Base-by-base conservation (phyloP, 352 stramenopile genomes). In the Pythium angustatum region DNA sequence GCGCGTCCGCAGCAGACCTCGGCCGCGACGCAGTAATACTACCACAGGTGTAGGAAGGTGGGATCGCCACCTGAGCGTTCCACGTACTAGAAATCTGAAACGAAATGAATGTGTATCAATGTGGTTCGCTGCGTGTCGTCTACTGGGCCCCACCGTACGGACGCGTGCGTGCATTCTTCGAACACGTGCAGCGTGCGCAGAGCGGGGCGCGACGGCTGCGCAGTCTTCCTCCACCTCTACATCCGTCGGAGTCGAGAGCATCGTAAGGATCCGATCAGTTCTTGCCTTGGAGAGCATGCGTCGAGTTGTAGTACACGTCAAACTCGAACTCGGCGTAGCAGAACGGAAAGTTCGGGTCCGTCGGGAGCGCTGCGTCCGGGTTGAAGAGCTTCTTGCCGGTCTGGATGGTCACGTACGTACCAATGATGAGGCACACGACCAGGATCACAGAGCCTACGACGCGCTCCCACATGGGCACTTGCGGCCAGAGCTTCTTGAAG, bases 401-500 rank as follows among this genome's bases (percentile, higher is more conserved):
- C 41, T 62, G 28, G 55, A 62, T 62, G 55, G 55, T 53, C 55
- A 62, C 55, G 60, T 88, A 90, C 52, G 63, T 72, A 10, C 79
- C 78, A 6, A 78, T 59, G 36, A 64, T 49, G 34, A 75, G 44
- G 56, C 79, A 88, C 36, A 87, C 60, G 1, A 76, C 50, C 8
- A 90, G 63, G 21, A 88, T 66, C 1, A 87, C 3, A 15, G 75
- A 70, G 2, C 70, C 79, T 33, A 70, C 59, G 1, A 77, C 30
- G 41, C 43, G 41, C 45, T 54, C 55, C 55, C 55, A 62, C 38
- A 54, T 3, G 10, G 56, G 19, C 27, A 79, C 81, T n/a, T 55
- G 62, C 36, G 69, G 51, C 78, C 79, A 88, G 59, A 86, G 76
- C 53, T 81, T 73, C 65, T 87, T 90, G 15, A 91, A 64, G 78